Base-by-base conservation (phyloP, 2,329 filamentous ascomycete genomes). In the Ceratocystis cubensis region DNA sequence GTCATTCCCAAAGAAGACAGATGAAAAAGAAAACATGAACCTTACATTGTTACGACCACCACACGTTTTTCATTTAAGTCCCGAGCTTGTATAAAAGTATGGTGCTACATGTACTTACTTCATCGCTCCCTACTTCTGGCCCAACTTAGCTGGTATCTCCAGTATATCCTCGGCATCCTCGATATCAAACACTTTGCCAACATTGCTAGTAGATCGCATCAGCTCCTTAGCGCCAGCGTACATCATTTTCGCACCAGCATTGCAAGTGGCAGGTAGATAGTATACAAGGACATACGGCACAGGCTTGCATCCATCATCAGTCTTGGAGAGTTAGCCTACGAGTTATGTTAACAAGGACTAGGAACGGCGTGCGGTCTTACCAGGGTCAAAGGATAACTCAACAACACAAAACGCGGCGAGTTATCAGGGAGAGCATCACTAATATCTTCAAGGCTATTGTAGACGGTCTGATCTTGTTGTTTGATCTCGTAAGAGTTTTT, bases 171-270 rank as follows among this genome's bases (percentile, higher is more conserved):
- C 91, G 2, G 83, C 82, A 22, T 83, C 86, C 71, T 89, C 85
- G 62, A 97, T 85, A 75, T 97, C 93, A 69, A 99, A 84, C 30
- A 97, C 87, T 71, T 84, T 85, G 65, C 88, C 87, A n/a, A 91
- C 92, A 78, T 96, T 91, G 68, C 89, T 89, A 65, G 90, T 95
- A 73, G 90, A 96, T 70, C 92, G 85, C 88, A 97, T 91, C 75
- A 97, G 77, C 78, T 99, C 94, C 77, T 96, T 96, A 56, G 94
- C 94, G 48, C 92, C 89, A 37, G 94, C 94, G 75, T 97, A 99
- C 74, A 94, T 79, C 94, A 97, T 97, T 71, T 90, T 85, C 73
- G 88, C 80, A 73, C 92, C 89, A 71, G 82, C 84, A 75, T 96
- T 96, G 78, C 90, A 94, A 62, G 93, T 96, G 64, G 87, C 88